phyloP scores from a whole-genome alignment of 2,329 filamentous ascomycete genomes.

The Dothistroma septosporum region DNA sequence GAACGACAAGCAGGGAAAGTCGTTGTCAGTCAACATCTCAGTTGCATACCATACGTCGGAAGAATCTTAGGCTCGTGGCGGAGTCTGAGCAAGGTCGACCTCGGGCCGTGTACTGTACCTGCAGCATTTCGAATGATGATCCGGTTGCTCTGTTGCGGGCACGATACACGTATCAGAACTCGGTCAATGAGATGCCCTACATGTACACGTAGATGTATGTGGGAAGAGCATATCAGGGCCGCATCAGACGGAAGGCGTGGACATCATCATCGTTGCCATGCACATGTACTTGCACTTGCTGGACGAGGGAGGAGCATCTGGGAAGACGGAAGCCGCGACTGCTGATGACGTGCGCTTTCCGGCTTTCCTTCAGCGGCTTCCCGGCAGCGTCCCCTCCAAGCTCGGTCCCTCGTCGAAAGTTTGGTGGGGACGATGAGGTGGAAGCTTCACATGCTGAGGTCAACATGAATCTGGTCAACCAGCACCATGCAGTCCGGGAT shows the following conservation, averaged over 20 bases:
- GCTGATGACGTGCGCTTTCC: neutral
- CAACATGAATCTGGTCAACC: neutral
- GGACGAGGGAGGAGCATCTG: neutral
- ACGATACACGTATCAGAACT: no score
- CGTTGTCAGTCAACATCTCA: no score
- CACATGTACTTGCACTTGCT: no score
- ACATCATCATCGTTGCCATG: neutral
- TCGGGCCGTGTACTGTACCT: slow-evolving; percentile 2
- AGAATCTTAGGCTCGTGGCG: neutral
- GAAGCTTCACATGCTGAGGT: neutral
- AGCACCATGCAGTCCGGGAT: slow-evolving; percentile 72
- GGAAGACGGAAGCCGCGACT: neutral
- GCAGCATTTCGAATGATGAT: neutral
- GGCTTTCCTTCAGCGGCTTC: neutral
- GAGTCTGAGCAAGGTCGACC: neutral
- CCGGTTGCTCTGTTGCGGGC: no score
- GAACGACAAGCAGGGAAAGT: neutral
- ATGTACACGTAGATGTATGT: neutral
- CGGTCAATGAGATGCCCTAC: no score
- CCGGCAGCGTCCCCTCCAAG: no score
- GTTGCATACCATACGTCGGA: neutral
- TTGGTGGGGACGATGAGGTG: neutral
- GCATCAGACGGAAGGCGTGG: neutral
- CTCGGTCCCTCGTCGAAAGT: neutral
- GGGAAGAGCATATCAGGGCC: neutral